These are phyloP conservation scores for Citrullus amarus DNA, from an alignment of 306 rosid species.

Conservation along the genomic window DNA sequence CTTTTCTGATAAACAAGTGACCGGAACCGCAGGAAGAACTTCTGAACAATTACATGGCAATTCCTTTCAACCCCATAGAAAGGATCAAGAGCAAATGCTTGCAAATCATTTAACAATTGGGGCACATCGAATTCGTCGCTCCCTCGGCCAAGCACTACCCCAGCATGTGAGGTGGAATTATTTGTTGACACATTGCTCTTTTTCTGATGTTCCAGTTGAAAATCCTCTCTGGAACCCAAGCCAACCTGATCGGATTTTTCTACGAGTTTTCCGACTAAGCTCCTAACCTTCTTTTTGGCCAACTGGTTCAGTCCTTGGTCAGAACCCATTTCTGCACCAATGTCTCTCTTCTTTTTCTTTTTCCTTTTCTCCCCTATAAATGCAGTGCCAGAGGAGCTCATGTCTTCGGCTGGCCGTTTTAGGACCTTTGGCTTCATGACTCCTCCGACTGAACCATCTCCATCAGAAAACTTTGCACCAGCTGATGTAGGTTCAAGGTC, in stretches of 20 bases:
- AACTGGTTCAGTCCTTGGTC: constrained; percentile 27
- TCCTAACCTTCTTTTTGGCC: constrained; percentile 25
- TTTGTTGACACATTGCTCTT: constrained; percentile 16
- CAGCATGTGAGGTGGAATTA: constrained; percentile 9
- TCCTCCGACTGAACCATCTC: constrained; percentile 26
- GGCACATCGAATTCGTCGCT: constrained; percentile 38
- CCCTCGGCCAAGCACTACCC: constrained; percentile 1
- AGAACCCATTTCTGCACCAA: constrained; percentile 23
- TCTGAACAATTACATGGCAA: constrained; percentile 32
- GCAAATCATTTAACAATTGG: constrained; percentile 56
- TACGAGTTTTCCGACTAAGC: constrained; percentile 16
- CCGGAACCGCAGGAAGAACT: constrained; percentile 69
- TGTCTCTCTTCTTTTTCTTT: constrained; percentile 46
- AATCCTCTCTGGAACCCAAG: constrained; percentile 35
- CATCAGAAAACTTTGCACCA: constrained; percentile 13
- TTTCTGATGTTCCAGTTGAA: constrained; percentile 23
- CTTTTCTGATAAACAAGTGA: constrained; percentile 83
- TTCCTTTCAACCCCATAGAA: constrained; percentile 51
- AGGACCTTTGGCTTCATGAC: constrained; percentile 42
- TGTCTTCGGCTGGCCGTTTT: constrained; percentile 44
- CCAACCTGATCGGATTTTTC: constrained; percentile 28
- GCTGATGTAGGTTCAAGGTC: constrained; percentile 12
- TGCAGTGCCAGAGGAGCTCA: constrained; percentile 27
- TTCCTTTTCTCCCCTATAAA: constrained; percentile 45
- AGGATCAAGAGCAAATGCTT: constrained; percentile 80